These are phyloP conservation scores for Melocanna baccifera DNA, from an alignment of 176 grass and related monocot genomes.

Conservation along the genomic window DNA sequence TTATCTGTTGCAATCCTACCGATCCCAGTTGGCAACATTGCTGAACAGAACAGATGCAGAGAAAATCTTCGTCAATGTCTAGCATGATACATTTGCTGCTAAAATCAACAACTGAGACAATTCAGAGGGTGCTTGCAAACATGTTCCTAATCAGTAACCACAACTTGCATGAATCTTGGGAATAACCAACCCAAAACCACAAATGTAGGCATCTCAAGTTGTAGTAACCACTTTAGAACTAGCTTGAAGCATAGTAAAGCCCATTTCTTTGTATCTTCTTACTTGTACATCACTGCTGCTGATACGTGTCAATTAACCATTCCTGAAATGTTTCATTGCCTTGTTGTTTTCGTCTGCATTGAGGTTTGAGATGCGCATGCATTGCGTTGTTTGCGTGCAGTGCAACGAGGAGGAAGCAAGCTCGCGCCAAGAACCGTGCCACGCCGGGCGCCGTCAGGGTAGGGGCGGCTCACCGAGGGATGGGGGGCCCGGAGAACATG, in stretches of 20 bases:
- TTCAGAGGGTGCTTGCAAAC: background rate
- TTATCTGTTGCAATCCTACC: background rate
- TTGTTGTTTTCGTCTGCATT: background rate
- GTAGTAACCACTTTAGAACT: background rate
- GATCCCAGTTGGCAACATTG: background rate
- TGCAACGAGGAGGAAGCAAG: constrained; percentile 9
- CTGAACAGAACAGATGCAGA: background rate
- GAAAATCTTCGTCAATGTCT: background rate
- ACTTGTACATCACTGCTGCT: background rate
- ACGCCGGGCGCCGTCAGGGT: background rate
- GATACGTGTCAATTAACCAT: background rate
- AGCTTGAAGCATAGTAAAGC: background rate
- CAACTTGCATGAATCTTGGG: background rate
- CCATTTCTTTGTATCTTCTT: background rate
- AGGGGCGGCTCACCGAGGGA: constrained; percentile 19
- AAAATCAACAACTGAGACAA: background rate
- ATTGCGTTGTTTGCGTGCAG: constrained; percentile 25
- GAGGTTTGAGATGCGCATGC: background rate
- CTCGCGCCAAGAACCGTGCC: background rate
- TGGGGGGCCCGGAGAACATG: constrained; percentile 37
- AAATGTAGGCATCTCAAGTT: background rate
- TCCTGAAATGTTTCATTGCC: background rate
- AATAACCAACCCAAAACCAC: background rate
- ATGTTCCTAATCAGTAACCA: background rate
- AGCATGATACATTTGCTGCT: background rate